Percentiles rank a stretch among this genome's conserved stretches.
These are phyloP conservation scores for Metschnikowia kunwiensis DNA, from an alignment of 805 yeast species.

Conservation along the genomic window DNA sequence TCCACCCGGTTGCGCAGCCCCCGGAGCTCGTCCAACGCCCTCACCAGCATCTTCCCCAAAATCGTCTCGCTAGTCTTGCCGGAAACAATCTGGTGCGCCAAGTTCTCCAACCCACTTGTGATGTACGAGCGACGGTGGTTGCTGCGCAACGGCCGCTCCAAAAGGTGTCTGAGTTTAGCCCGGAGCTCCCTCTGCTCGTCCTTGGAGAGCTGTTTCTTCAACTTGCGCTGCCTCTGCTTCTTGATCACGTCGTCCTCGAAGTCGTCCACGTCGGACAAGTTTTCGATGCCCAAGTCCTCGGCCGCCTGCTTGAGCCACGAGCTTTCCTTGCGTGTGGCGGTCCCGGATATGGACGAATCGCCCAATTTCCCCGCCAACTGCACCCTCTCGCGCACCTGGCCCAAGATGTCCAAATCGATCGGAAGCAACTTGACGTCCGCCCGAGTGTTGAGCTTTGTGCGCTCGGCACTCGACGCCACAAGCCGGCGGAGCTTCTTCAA, in stretches of 20 bases:
- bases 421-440: constrained; percentile 66
- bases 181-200: constrained; percentile 46
- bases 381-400: constrained; percentile 68
- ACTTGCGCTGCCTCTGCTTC: constrained; percentile 53
- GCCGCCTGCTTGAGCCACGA: constrained; percentile 89
- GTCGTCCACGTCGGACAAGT: constrained; percentile 57
- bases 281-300: constrained; percentile 83
- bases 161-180: constrained; percentile 50
- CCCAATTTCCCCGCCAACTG: constrained; percentile 70
- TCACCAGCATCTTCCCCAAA: constrained; percentile 63
- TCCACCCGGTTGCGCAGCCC: constrained; percentile 8
- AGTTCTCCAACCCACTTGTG: constrained; percentile 72
- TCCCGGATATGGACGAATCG: constrained; percentile 60
- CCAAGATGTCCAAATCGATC: constrained; percentile 69
- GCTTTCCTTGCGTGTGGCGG: constrained; percentile 63
- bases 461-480: constrained; percentile 35
- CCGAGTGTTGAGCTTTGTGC: constrained; percentile 30
- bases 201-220: constrained; percentile 41
- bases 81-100: constrained; percentile 72
- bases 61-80: constrained; percentile 65
- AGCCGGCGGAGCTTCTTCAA: constrained; percentile 66
- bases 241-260: constrained; percentile 65
- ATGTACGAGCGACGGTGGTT: constrained; percentile 67
- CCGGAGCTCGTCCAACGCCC: constrained; percentile 63
- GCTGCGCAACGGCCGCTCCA: constrained; percentile 56